These are phyloP conservation scores for Arthroderma uncinatum DNA, from an alignment of 2,329 filamentous ascomycete genomes.

Conservation along the genomic window DNA sequence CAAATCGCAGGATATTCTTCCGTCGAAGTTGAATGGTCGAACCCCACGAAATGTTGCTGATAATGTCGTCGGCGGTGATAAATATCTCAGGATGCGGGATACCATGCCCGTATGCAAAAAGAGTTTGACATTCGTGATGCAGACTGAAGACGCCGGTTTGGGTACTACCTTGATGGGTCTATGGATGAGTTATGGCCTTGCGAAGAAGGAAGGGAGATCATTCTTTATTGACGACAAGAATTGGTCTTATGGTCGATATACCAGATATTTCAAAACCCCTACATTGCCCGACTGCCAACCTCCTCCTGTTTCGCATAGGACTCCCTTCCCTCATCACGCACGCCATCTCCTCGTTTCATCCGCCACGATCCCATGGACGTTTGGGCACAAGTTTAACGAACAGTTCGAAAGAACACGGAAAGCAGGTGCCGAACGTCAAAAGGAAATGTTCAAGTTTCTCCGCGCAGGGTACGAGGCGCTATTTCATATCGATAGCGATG, in stretches of 20 bases:
- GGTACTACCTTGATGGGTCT: constrained; percentile 66
- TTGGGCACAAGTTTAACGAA: constrained; percentile 49
- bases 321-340: constrained; percentile 68
- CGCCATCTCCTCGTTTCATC: constrained; percentile 63
- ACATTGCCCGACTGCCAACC: constrained; percentile 55
- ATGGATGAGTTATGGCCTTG: constrained; percentile 75
- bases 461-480: constrained; percentile 61
- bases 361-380: constrained; percentile 53
- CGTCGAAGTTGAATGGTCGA: constrained; percentile 21
- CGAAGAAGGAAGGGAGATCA: constrained; percentile 57
- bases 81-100: constrained; percentile 14
- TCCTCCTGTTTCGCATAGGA: constrained; percentile 61
- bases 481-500: constrained; percentile 57
- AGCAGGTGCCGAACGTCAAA: constrained; percentile 42
- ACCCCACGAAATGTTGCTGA: neutral
- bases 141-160: constrained; percentile 62
- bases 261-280: constrained; percentile 58
- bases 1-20: constrained; percentile 52
- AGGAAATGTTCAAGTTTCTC: constrained; percentile 56
- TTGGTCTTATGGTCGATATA: constrained; percentile 71
- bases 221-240: constrained; percentile 80
- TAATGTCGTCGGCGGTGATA: constrained; percentile 28
- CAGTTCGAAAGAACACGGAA: constrained; percentile 42
- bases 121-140: constrained; percentile 67
- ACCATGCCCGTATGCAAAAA: constrained; percentile 49